Evolutionary conservation across 805 yeast genomes (phyloP).

Genomic region (Metschnikowia peoriensis): DNA sequence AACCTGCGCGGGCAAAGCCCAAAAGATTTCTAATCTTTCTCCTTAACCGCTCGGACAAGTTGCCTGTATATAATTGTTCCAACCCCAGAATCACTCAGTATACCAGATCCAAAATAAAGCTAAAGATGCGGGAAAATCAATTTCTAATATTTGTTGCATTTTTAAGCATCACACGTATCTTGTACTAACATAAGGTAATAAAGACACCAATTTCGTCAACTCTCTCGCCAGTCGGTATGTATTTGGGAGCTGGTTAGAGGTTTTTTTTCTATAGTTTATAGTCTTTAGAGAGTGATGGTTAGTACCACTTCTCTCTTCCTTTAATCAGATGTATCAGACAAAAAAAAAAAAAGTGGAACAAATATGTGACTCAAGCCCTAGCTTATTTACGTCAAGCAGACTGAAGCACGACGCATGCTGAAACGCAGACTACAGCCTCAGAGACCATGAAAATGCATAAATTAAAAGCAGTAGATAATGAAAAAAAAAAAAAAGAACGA

Average conservation of each 20-base stretch:
- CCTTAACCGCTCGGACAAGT: conserved; percentile 78
- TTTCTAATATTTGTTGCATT: too few relatives aligned
- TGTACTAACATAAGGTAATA: too few relatives aligned
- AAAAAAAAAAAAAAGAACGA: too few relatives aligned
- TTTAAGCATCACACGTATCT: too few relatives aligned
- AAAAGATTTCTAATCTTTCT: conserved; percentile 73
- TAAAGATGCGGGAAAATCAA: background rate
- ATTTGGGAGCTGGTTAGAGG: too few relatives aligned
- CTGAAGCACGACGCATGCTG: background rate
- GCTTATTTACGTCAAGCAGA: background rate
- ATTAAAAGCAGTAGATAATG: background rate
- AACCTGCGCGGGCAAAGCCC: conserved; percentile 80
- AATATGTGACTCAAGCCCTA: background rate
- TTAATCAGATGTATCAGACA: too few relatives aligned
- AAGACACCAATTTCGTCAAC: too few relatives aligned
- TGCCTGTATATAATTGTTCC: conserved; percentile 27
- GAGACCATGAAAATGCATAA: background rate
- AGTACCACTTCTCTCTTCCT: too few relatives aligned
- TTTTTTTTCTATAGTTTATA: too few relatives aligned
- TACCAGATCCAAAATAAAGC: background rate
- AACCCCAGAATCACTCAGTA: background rate
- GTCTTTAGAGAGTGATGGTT: too few relatives aligned
- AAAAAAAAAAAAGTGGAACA: too few relatives aligned
- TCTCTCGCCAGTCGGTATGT: too few relatives aligned
- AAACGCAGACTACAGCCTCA: background rate